These are phyloP conservation scores for Leccinum ponderosum DNA, from an alignment of 1,284 basidiomycete genomes.

Conservation along the genomic window DNA sequence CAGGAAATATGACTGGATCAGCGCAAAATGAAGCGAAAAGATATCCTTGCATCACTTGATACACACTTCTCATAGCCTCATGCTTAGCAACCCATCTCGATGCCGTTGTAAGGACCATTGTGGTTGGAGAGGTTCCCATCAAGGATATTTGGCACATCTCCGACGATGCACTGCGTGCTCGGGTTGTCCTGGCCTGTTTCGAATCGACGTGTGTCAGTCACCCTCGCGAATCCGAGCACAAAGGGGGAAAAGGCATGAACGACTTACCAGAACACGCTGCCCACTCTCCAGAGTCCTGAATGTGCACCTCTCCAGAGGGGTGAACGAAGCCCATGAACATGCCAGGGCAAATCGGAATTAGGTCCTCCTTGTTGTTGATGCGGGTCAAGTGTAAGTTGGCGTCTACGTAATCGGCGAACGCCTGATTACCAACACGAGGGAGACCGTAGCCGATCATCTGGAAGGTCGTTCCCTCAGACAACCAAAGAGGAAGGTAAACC, in stretches of 20 bases:
- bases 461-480: conserved; percentile 37
- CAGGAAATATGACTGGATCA: too few relatives aligned
- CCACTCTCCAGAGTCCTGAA: conserved; percentile 49
- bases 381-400: conserved; percentile 43
- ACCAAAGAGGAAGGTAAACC: conserved; percentile 39
- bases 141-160: conserved; percentile 56
- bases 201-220: conserved; percentile 50
- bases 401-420: conserved; percentile 62
- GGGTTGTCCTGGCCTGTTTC: conserved; percentile 56
- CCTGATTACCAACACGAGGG: conserved; percentile 69
- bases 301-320: conserved; percentile 60
- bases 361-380: conserved; percentile 53
- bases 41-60: too few relatives aligned
- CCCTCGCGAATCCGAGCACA: conserved; percentile 53
- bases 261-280: conserved; percentile 43
- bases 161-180: conserved; percentile 51
- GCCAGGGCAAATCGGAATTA: conserved; percentile 52
- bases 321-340: conserved; percentile 55
- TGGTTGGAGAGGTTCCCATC: conserved; percentile 49
- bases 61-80: neutral
- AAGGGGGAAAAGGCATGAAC: neutral
- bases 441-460: conserved; percentile 50
- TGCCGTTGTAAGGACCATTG: conserved; percentile 58
- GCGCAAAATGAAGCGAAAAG: too few relatives aligned
- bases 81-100: conserved; percentile 47